Conservation (phyloP, 176 grass and related monocot species). For the Musa troglodytarum region DNA sequence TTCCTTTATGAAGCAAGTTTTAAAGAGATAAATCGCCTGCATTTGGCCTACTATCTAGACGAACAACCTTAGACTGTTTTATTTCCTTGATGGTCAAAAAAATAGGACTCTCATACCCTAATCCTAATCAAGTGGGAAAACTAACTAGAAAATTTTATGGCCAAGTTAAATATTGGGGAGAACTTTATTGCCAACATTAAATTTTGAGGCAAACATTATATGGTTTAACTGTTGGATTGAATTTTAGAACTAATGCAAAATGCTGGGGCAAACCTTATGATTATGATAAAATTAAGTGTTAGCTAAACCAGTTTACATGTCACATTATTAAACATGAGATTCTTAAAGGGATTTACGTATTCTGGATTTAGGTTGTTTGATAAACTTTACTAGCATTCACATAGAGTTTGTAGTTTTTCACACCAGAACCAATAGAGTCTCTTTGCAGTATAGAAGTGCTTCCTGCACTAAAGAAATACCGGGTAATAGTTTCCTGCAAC, state of each 20-base stretch:
- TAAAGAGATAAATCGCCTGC: too few species aligned
- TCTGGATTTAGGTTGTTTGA: background rate
- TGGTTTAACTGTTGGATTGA: too few species aligned
- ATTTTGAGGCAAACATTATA: background rate
- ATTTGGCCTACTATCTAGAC: too few species aligned
- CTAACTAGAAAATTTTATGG: too few species aligned
- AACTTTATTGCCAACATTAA: background rate
- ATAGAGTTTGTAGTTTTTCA: background rate
- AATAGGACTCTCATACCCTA: too few species aligned
- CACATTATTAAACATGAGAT: background rate
- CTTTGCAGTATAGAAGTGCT: background rate
- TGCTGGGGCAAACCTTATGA: background rate
- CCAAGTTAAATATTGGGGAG: background rate
- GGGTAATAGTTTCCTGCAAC: constrained; percentile 94
- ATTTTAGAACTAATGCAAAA: too few species aligned
- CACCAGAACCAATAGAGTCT: background rate
- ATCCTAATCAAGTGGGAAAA: too few species aligned
- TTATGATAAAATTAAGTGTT: background rate
- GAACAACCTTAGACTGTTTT: too few species aligned
- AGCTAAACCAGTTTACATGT: background rate
- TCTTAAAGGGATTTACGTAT: too few species aligned
- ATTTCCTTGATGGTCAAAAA: too few species aligned
- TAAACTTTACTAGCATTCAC: background rate
- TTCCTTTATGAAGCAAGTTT: too few species aligned
- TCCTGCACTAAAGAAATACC: constrained; percentile 24